A percentile compares a stretch with the other conserved stretches of the same genome.
Evolutionary conservation across 345 rosid genomes (phyloP).

Genomic region (Laguncularia racemosa): DNA sequence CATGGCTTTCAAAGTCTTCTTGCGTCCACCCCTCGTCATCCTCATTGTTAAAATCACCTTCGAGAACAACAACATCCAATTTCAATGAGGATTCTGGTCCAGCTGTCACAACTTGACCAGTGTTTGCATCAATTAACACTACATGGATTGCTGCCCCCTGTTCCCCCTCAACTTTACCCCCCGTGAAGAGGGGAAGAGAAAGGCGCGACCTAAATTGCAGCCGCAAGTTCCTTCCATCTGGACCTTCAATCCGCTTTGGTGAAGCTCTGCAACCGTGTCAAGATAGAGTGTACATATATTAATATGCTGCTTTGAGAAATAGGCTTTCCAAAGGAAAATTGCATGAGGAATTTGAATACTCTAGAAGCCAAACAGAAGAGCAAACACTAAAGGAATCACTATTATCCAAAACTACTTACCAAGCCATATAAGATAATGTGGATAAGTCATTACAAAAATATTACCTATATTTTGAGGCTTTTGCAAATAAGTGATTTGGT

Average conservation of each 20-base stretch:
- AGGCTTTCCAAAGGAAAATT: too few relatives aligned
- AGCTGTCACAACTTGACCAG: slow-evolving; percentile 61
- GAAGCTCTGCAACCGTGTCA: slow-evolving; percentile 47
- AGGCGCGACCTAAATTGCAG: slow-evolving; percentile 76
- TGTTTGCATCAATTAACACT: slow-evolving; percentile 59
- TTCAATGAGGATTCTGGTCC: slow-evolving; percentile 79
- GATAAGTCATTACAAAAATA: too few relatives aligned
- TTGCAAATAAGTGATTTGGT: too few relatives aligned
- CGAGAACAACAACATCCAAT: slow-evolving; percentile 87
- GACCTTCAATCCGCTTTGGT: slow-evolving; percentile 88
- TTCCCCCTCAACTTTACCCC: slow-evolving; percentile 98
- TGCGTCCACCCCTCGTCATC: slow-evolving; percentile 90
- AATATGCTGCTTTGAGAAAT: too few relatives aligned
- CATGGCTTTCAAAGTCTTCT: slow-evolving; percentile 91
- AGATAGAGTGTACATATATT: slow-evolving; percentile 1
- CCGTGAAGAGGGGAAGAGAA: slow-evolving; percentile 96
- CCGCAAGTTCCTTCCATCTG: slow-evolving; percentile 69
- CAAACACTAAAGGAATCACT: too few relatives aligned
- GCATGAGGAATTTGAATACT: too few relatives aligned
- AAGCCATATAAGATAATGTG: too few relatives aligned
- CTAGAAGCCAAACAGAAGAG: too few relatives aligned
- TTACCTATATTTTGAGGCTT: too few relatives aligned
- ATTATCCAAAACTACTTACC: too few relatives aligned
- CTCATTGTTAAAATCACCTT: slow-evolving; percentile 90
- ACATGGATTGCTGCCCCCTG: slow-evolving; percentile 94